Base-by-base conservation (phyloP, 805 yeast genomes). In the Metschnikowia picachoensis region DNA sequence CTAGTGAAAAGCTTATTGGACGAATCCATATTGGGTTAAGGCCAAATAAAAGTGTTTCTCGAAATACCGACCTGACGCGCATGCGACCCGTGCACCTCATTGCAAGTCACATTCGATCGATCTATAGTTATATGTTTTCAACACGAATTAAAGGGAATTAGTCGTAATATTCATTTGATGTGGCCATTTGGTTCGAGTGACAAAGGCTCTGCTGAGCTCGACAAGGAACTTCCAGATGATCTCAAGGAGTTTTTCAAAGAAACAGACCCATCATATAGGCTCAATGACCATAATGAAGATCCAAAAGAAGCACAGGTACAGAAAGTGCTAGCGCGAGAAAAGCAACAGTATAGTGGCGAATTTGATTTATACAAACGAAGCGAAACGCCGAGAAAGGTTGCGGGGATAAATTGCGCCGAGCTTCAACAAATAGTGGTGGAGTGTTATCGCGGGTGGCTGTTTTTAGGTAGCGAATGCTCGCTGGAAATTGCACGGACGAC, bases 401-500 rank as follows among this genome's bases (percentile, higher is more conserved):
- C 67, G 1, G 44, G 56, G 25, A 58, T 70, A 38, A 72, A 72
- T 54, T 72, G 77, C 48, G 64, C 74, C 3, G 76, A 72, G 51
- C 48, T 72, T 10, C 72, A 68, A 43, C 57, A 64, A 28, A 58
- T 63, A 28, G 73, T 69, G 30, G 45, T 65, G 27, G 68, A 63
- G 20, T 71, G 75, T 47, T 65, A 65, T 51, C 60, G 61, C 36
- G 62, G 62, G 9, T 65, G 68, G 66, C 58, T 56, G 44, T 56
- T 62, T 34, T 51, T 65, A 0, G 57, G 64, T 7, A 58, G 49
- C 39, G 66, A 60, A 41, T 72, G 76, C 47, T 52, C 59, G 5
- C 54, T 57, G 15, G 67, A 67, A 47, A 63, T 68, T 28, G 44
- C 52, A n/a, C 47, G 53, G 8, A 55, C 60, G 27, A 51, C 66